A percentile compares a stretch with the other conserved stretches of the same genome.
phyloP scores from a whole-genome alignment of 352 stramenopile species.

The Blastocystis sp. region DNA sequence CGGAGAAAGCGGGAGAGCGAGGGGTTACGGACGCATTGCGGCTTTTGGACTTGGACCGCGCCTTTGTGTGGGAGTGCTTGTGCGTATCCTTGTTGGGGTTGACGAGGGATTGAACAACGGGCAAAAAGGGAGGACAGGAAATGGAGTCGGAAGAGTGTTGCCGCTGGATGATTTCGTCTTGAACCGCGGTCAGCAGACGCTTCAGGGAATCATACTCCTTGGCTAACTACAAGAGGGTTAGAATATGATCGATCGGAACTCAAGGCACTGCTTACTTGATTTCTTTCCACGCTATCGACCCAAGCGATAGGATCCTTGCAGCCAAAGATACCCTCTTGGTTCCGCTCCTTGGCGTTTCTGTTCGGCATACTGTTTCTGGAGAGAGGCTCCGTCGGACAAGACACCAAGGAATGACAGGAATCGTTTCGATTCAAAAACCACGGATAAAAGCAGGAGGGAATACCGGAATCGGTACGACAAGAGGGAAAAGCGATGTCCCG shows the following conservation, averaged over 20 bases:
- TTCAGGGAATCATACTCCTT: not conserved
- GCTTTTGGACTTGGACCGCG: not conserved
- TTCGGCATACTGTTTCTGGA: not conserved
- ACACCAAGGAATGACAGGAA: not conserved
- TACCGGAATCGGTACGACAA: not conserved
- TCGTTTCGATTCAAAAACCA: not conserved
- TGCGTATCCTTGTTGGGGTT: not conserved
- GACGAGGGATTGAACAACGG: not conserved
- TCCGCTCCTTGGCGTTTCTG: not conserved
- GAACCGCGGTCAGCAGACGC: not conserved
- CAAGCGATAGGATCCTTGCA: not conserved
- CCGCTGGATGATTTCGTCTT: not conserved
- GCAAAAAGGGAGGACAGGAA: conserved; percentile 43
- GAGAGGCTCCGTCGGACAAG: not conserved
- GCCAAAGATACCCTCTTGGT: not conserved
- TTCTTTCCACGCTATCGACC: not conserved
- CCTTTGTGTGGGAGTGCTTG: not conserved
- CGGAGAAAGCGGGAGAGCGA: not conserved
- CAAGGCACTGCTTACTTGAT: not conserved
- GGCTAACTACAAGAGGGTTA: conserved; percentile 12
- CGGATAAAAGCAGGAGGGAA: not conserved
- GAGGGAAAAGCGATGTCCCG: not conserved
- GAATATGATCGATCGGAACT: not conserved
- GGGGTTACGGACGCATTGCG: not conserved
- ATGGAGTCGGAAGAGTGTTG: conserved; percentile 8